Base-by-base conservation (phyloP, 768 basidiomycete species). In the Phallus indusiatus region DNA sequence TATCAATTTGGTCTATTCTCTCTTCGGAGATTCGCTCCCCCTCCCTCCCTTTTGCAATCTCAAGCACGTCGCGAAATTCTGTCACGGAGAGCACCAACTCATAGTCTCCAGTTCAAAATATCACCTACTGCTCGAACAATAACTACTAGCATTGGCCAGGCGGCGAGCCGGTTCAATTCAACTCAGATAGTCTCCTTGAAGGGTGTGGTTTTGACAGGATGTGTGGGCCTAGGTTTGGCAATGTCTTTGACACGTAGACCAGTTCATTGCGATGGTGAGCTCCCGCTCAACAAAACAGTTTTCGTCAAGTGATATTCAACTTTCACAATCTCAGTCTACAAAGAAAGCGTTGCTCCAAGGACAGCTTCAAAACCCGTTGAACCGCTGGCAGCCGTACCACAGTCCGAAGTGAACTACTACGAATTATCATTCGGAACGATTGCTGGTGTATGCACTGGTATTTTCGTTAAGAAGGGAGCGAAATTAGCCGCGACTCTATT, bases 381-480 rank as follows among this genome's bases (percentile, higher is more conserved):
- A 22, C 6, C 35, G 11, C 20, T 49, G 1, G 57, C 16, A 1
- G 48, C 12, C 21, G 17, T 20, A 24, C 87, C 88, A 1, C 64
- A 72, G 49, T 93, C 92, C n/a, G 78, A 82, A 0, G 76, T 96
- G n/a, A 89, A 84, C 56, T 59, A 83, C 18, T 86, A 86, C 67
- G 86, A 95, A 64, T 81, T 98, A 24, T 77, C 84, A 0, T 97
- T 97, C 68, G 95, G 95, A 11, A 90, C 92, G 5, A 84, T 89
- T 0, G 81, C 85, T 58, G 95, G 95, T 0, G 68, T 98, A 47
- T 96, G 92, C 66, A 84, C 91, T 0, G 95, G 95, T 0, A 79
- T 98, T 0, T 98, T 98, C 67, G 76, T 95, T 65, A 97, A 96
- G 74, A 97, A 95, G 71, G 94, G 95, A n/a, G 82, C 86, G 8